Percentiles rank a stretch among this genome's conserved stretches.
These are phyloP conservation scores for Cladosporium cucumerinum DNA, from an alignment of 2,329 filamentous ascomycete genomes.

Conservation along the genomic window DNA sequence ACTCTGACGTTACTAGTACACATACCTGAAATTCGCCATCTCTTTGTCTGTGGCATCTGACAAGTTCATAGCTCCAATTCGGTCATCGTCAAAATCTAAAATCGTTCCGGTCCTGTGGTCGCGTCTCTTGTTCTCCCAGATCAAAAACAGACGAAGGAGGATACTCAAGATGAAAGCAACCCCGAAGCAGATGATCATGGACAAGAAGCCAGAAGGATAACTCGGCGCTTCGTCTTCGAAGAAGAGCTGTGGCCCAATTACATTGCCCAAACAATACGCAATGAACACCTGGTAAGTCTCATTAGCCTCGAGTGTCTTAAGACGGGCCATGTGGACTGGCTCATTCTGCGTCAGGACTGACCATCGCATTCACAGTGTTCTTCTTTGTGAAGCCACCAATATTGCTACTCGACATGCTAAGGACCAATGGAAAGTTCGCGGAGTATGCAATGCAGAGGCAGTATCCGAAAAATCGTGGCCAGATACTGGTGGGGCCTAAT, in stretches of 20 bases:
- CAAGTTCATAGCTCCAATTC: background rate
- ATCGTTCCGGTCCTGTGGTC: background rate
- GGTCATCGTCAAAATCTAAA: background rate
- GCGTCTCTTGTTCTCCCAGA: background rate
- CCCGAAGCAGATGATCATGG: constrained; percentile 5
- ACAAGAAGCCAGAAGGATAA: constrained; percentile 32
- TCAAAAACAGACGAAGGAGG: background rate
- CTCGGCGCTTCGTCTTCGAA: constrained; percentile 50
- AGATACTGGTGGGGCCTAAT: background rate
- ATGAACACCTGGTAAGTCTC: constrained; percentile 19
- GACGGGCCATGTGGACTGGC: background rate
- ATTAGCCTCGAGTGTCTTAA: background rate
- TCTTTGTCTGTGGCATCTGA: background rate
- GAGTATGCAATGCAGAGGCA: background rate
- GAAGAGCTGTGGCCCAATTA: constrained; percentile 55
- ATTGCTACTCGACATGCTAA: background rate
- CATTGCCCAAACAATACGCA: constrained; percentile 31
- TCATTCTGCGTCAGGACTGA: background rate
- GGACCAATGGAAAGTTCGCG: background rate
- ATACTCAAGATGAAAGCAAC: background rate
- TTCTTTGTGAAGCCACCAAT: background rate
- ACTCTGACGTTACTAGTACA: background rate
- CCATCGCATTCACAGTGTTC: background rate
- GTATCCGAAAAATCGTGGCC: background rate
- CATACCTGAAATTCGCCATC: background rate